Evolutionary conservation across 192 early-diverging fungal genomes (phyloP).

Genomic region (Podila epigama): DNA sequence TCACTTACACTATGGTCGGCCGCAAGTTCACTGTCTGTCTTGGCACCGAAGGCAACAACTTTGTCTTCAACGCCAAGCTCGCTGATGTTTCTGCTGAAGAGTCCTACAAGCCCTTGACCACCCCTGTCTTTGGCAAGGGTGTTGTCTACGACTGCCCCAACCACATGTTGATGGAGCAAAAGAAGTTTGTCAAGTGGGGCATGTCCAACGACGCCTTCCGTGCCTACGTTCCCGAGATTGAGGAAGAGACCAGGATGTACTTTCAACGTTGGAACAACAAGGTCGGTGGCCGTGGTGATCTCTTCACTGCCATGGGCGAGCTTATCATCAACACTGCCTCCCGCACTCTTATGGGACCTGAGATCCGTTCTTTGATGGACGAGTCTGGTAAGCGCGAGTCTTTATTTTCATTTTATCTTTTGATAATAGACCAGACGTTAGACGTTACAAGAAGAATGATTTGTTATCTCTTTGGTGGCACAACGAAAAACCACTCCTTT

Average conservation of each 20-base stretch:
- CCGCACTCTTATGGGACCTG: constrained; percentile 92
- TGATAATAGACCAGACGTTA: not conserved
- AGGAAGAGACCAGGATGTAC: constrained; percentile 82
- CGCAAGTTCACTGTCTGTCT: constrained; percentile 88
- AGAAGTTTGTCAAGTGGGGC: constrained; percentile 96
- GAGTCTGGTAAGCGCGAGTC: constrained; percentile 51
- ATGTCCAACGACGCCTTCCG: constrained; percentile 88
- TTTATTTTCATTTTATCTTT: not conserved
- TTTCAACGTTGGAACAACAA: constrained; percentile 71
- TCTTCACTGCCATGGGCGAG: constrained; percentile 84
- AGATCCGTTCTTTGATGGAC: constrained; percentile 87
- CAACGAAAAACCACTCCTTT: too few species aligned
- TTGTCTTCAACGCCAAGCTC: constrained; percentile 93
- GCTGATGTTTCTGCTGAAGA: constrained; percentile 89
- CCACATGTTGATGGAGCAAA: constrained; percentile 96
- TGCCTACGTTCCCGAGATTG: constrained; percentile 86
- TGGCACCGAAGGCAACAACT: constrained; percentile 93
- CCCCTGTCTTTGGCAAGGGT: constrained; percentile 92
- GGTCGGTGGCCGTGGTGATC: constrained; percentile 64
- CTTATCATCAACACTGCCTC: constrained; percentile 95
- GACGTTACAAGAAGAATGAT: not conserved
- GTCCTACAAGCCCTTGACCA: constrained; percentile 92
- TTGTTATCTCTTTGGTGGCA: not conserved
- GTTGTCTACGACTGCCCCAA: constrained; percentile 98
- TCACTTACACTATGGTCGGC: constrained; percentile 94